Evolutionary conservation across 2,329 filamentous ascomycete species (phyloP), one percentile per base, ranked within the genome.

Genomic region (Aureobasidium sp.): DNA sequence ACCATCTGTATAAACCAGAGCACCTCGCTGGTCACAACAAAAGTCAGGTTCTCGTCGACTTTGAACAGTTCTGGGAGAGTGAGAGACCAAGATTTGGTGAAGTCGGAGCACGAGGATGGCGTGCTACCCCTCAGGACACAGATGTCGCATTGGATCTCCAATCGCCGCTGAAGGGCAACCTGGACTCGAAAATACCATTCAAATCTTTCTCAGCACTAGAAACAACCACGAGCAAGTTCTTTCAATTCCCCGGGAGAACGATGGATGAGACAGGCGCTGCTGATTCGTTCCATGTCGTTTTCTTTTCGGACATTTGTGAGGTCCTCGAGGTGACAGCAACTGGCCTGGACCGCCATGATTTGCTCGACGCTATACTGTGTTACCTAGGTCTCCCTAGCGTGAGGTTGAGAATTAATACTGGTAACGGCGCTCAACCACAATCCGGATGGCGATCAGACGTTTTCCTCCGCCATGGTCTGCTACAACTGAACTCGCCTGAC

Each of bases 51-150:
- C 65, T 64, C 15, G 74, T 31, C 48, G 67, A 68, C 0, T 89
- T 96, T 64, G 77, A 82, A 52, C 81, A 86, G 2, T 96, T 94
- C 65, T 97, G 94, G 94, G 91, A 96, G 63, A 89, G 85, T 62
- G 93, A 97, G 70, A 80, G 85, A 0, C 78, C 88, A 0, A 83
- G 93, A 6, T 82, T 96, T 60, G 93, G 93, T 11, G 93, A 97
- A 67, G 69, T 75, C 0, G 79, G 78, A 1, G 86, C 90, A 2
- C 78, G 80, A 64, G 91, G 91, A 0, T 97, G 91, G 91, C 71
- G 69, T 1, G 69, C 76, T n/a, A 85, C 79, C 66, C 73, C 54
- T 59, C 60, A 64, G 33, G 65, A 70, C 11, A 68, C 48, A 33
- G 68, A 24, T 54, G 60, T 22, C n/a, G 44, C 15, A 52, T 62